Base-by-base conservation (phyloP, 192 early-diverging fungal species). In the Coemansia sp. region DNA sequence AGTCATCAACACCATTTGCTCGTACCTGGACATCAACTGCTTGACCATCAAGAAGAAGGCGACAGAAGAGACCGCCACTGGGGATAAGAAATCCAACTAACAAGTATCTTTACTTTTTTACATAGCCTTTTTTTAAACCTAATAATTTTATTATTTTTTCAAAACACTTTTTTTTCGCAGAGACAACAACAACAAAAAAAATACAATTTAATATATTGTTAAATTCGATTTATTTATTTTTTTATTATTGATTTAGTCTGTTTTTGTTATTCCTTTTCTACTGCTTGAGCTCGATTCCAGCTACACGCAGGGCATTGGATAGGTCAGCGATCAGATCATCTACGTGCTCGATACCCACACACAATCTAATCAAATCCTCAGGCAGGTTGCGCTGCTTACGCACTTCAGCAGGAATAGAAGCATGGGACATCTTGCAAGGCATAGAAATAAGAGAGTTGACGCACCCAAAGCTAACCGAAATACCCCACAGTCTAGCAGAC, bases 391-490 rank as follows among this genome's bases (percentile, higher is more conserved):
- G 83, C 58, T 86, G 92, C 63, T 86, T 84, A 40, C 95, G 81
- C 6, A 97, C 81, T 54, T 87, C 80, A 7, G 87, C 91, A 13
- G 95, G 95, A 38, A 98, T 98, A 44, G 89, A 92, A 23, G 95
- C 88, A 58, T 98, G 95, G 5, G 91, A 94, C 95, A 98, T 98
- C 55, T 85, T 81, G 67, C 93, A 98, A 17, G 93, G 93, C 93
- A 98, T 95, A 57, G 90, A 91, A 58, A 98, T 97, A 48, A 98
- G 78, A 53, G 92, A 95, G 67, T 98, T 97, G 43, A 98, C 88
- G 73, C 93, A 95, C 8, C 95, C 95, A 88, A 98, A 98, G 58
- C 88, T 91, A 46, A 98, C 95, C 56, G 87, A 91, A 45, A 97
- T 98, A 24, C 85, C 83, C 87, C 88, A 98, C 41, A 96, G 60